Evolutionary conservation across 371 early-diverging fungal genomes (phyloP).

Genomic region (Mortierella polycephala): DNA sequence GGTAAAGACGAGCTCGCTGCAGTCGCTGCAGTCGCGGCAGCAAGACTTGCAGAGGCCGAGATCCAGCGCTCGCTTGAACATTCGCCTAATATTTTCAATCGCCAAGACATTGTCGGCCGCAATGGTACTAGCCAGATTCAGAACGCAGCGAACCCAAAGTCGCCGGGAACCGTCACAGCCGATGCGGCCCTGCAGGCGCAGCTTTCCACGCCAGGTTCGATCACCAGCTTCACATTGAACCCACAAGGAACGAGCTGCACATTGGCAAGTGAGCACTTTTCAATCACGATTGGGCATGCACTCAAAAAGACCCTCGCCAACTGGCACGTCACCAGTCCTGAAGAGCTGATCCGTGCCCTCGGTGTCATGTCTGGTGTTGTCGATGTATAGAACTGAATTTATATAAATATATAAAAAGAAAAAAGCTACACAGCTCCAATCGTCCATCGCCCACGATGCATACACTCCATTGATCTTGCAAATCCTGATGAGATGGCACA

Average conservation of each 20-base stretch:
- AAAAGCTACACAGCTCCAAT: neutral
- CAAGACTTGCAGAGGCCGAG: constrained; percentile 38
- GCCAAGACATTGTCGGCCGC: neutral
- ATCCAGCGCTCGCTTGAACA: constrained; percentile 29
- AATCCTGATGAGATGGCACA: too few relatives aligned
- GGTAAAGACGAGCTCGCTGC: constrained; percentile 28
- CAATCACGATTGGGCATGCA: constrained; percentile 78
- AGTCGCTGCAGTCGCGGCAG: constrained; percentile 41
- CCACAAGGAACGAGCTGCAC: constrained; percentile 9
- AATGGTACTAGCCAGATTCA: neutral
- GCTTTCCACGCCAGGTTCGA: constrained; percentile 20
- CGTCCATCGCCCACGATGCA: neutral
- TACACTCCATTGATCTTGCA: neutral
- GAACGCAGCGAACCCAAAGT: constrained; percentile 10
- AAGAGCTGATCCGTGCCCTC: constrained; percentile 62
- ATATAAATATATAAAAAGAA: neutral
- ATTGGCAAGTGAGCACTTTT: constrained; percentile 59
- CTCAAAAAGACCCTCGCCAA: constrained; percentile 83
- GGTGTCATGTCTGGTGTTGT: constrained; percentile 40
- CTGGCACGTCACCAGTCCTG: constrained; percentile 77
- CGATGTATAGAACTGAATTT: constrained; percentile 13
- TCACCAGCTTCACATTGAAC: constrained; percentile 16
- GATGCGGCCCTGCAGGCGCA: constrained; percentile 3
- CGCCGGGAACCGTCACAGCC: constrained; percentile 1
- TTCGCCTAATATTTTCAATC: constrained; percentile 6